Base-by-base conservation (phyloP, 306 rosid species). In the Sicyos edulis region DNA sequence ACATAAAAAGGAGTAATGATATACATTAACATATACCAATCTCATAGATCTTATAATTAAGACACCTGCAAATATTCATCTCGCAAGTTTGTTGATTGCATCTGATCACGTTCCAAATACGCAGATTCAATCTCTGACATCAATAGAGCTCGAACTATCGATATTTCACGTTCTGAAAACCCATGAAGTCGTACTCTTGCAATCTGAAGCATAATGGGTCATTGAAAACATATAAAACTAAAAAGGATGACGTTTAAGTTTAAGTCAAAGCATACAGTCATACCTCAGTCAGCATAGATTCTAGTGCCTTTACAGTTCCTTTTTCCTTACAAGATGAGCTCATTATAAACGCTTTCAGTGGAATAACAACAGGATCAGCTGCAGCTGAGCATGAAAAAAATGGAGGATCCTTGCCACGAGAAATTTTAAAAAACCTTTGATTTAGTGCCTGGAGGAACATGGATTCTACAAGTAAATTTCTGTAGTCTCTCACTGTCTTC, bases 41-140 rank as follows among this genome's bases (percentile, higher is more conserved):
- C 29, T 29, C 74, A 53, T 61, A 32, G 26, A 13, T 59, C 32
- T 26, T 59, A 61, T 68, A 10, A 0, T 59, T 3, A 68, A 68
- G 42, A 71, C 85, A 93, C 98, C 75, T 93, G 97, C 80, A 93
- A 85, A 81, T 88, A 90, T 82, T 90, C 98, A 74, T 90, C 96
- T 72, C 93, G 81, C 78, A 93, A 80, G 82, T 83, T 90, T 37
- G 96, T 88, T 73, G 98, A 88, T 75, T 93, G 98, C 92, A 93
- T 77, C 83, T 93, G 98, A 84, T 90, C 97, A 19, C 98, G 90
- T 78, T 93, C 98, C 89, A 92, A 87, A 85, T 87, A 92, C 73
- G 96, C 89, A 81, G 98, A 93, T 83, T 93, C 98, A 80, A 93
- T 90, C 82, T 92, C 98, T 70, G 97, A 87, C 92, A 90, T 86